These are phyloP conservation scores for Jimgerdemannia flammicorona DNA, from an alignment of 192 early-diverging fungal species.

Conservation along the genomic window DNA sequence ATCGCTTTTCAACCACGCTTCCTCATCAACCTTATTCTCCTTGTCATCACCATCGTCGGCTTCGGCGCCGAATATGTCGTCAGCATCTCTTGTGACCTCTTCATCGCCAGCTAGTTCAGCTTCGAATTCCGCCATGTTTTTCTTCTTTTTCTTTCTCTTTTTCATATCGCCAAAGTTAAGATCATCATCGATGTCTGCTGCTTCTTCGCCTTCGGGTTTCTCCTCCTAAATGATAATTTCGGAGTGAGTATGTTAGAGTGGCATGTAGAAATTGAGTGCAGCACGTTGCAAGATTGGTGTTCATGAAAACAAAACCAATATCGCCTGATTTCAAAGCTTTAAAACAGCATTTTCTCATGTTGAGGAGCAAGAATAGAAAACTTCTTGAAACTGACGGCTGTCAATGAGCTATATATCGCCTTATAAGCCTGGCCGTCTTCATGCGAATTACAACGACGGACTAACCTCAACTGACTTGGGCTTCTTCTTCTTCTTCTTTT, in stretches of 20 bases:
- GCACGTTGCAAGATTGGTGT: neutral
- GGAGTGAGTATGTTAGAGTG: no score
- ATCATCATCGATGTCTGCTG: conserved; percentile 39
- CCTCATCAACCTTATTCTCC: conserved; percentile 34
- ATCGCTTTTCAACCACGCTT: conserved; percentile 86
- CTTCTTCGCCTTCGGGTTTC: conserved; percentile 36
- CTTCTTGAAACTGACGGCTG: no score
- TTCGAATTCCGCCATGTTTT: conserved; percentile 84
- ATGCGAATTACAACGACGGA: no score
- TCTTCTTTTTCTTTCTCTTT: conserved; percentile 83
- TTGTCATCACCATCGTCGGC: conserved; percentile 38
- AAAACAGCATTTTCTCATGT: no score
- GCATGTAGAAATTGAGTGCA: no score
- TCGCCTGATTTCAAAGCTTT: no score
- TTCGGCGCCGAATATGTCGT: conserved; percentile 45
- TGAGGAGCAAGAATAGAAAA: no score
- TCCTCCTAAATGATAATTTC: conserved; percentile 27
- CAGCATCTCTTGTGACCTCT: conserved; percentile 33
- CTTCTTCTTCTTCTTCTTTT: conserved; percentile 90
- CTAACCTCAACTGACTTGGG: conserved; percentile 25
- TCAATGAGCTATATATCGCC: no score
- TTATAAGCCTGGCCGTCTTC: no score
- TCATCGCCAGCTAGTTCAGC: conserved; percentile 59
- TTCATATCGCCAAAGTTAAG: conserved; percentile 63
- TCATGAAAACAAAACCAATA: conserved; percentile 2